Percentiles rank a stretch among this genome's conserved stretches.
Conservation (phyloP, 192 early-diverging fungal species). For the Dimargaris verticillata region DNA sequence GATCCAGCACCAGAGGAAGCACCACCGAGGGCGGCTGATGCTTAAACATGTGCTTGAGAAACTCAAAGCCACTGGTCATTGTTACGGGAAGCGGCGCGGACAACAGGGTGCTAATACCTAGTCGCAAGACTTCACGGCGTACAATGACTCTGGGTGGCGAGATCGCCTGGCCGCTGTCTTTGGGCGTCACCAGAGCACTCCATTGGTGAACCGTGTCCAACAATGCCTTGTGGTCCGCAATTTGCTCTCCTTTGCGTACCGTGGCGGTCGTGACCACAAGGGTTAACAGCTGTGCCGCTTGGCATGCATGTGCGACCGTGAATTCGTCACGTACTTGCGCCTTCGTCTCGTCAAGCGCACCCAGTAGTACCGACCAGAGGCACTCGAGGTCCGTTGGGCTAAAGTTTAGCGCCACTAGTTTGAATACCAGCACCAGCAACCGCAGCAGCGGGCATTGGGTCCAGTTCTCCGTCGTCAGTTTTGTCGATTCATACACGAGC, state of each 20-base stretch:
- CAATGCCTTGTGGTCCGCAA: background rate
- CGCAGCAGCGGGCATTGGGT: slow-evolving; percentile 8
- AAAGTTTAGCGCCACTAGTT: slow-evolving; percentile 19
- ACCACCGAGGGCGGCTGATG: slow-evolving; percentile 15
- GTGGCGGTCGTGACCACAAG: background rate
- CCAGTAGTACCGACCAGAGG: slow-evolving; percentile 20
- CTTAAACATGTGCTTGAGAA: background rate
- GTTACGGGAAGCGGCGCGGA: background rate
- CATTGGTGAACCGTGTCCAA: too few relatives aligned
- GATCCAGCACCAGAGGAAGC: slow-evolving; percentile 40
- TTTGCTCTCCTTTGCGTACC: background rate
- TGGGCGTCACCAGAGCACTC: too few relatives aligned
- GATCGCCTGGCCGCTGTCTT: too few relatives aligned
- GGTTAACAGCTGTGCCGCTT: background rate
- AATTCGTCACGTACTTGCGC: background rate
- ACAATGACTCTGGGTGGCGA: too few relatives aligned
- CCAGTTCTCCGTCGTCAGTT: slow-evolving; percentile 11
- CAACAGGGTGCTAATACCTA: background rate
- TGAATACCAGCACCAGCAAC: slow-evolving; percentile 17
- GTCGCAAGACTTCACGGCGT: too few relatives aligned
- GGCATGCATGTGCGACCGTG: background rate
- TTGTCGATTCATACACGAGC: slow-evolving; percentile 16
- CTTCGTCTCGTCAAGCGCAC: slow-evolving; percentile 14
- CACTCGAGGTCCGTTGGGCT: slow-evolving; percentile 16
- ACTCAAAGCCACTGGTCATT: background rate